phyloP scores from a whole-genome alignment of 495 filamentous ascomycete genomes.

The Amphirosellinia nigrospora region DNA sequence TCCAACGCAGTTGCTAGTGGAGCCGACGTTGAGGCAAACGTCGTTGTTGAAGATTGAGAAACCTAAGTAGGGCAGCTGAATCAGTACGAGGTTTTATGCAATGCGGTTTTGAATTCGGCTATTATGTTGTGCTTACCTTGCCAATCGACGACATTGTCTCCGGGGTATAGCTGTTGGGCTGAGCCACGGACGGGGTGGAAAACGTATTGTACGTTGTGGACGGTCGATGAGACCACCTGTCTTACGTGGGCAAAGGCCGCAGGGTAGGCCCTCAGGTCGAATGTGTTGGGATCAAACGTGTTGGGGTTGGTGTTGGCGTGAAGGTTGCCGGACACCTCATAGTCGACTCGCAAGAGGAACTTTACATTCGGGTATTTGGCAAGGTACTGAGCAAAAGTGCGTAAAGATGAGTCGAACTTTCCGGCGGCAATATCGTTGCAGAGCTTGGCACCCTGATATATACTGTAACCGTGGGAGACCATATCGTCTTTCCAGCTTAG shows the following conservation, averaged over 20 bases:
- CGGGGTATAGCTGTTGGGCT: background rate
- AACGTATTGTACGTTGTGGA: background rate
- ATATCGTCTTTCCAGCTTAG: conserved; percentile 4
- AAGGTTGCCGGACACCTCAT: background rate
- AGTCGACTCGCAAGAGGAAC: background rate
- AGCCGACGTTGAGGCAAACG: background rate
- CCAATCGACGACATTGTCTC: background rate
- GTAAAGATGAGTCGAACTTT: background rate
- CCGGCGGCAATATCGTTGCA: background rate
- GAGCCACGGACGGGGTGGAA: background rate
- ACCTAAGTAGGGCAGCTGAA: background rate
- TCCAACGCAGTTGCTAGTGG: background rate
- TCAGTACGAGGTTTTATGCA: background rate
- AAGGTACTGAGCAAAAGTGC: background rate
- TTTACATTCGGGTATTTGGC: background rate
- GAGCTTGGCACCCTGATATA: background rate
- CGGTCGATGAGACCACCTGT: background rate
- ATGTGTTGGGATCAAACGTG: background rate
- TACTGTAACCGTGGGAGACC: conserved; percentile 1
- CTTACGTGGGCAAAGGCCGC: background rate
- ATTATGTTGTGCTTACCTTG: background rate
- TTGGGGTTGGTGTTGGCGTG: conserved; percentile 1
- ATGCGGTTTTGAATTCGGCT: background rate
- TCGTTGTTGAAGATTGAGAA: conserved; percentile 1
- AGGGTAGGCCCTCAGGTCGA: background rate